phyloP scores from a whole-genome alignment of 1,139 yeast genomes.

The Debaryomyces psychrophilus region DNA sequence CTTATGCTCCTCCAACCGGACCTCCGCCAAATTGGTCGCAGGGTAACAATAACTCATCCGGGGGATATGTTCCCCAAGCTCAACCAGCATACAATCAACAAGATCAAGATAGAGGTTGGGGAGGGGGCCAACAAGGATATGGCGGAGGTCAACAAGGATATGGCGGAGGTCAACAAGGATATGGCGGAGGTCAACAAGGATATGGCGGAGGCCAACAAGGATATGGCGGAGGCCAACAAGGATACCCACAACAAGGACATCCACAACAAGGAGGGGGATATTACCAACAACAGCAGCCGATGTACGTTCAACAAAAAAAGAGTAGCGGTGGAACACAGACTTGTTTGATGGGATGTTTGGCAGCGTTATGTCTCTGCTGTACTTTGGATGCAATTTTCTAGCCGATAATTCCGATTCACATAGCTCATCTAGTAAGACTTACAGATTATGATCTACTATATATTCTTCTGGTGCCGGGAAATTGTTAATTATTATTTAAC shows the following conservation, averaged over 20 bases:
- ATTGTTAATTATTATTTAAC: not conserved
- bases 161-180: slow-evolving; percentile 28
- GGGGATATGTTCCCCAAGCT: slow-evolving; percentile 37
- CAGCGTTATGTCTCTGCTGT: slow-evolving; percentile 74
- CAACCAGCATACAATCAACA: slow-evolving; percentile 37
- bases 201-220: slow-evolving; percentile 30
- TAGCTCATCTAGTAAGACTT: not conserved
- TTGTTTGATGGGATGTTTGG: slow-evolving; percentile 71
- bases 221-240: slow-evolving; percentile 31
- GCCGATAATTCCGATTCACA: slow-evolving; percentile 7
- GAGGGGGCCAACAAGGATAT: slow-evolving; percentile 23
- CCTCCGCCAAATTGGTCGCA: slow-evolving; percentile 49
- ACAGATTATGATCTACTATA: not conserved
- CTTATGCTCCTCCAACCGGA: slow-evolving; percentile 43
- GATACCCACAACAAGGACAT: slow-evolving; percentile 33
- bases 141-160: slow-evolving; percentile 28
- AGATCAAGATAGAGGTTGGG: slow-evolving; percentile 39
- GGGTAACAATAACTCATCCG: slow-evolving; percentile 13
- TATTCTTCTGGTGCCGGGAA: not conserved
- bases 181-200: slow-evolving; percentile 31
- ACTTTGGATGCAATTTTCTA: slow-evolving; percentile 69
- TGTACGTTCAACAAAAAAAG: slow-evolving; percentile 64
- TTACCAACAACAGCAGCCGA: slow-evolving; percentile 62
- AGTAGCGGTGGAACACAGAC: slow-evolving; percentile 38
- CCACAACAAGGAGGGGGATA: slow-evolving; percentile 22